phyloP scores from a whole-genome alignment of 1,284 basidiomycete species.

The Sporisorium iseilematis-ciliati region DNA sequence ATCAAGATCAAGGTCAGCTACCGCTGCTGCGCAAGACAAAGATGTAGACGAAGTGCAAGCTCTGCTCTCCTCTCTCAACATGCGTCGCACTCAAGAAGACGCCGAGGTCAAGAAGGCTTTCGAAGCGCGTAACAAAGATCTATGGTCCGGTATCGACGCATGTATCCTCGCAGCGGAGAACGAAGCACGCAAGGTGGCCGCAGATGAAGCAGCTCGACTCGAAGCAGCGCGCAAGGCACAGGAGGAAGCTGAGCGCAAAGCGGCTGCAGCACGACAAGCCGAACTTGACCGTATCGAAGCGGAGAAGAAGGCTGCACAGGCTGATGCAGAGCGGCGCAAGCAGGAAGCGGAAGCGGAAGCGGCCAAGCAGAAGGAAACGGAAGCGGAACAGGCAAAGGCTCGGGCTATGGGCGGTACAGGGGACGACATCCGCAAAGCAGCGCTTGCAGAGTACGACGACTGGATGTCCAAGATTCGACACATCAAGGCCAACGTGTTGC shows the following conservation, averaged over 20 bases:
- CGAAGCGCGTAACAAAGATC: constrained; percentile 58
- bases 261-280: constrained; percentile 51
- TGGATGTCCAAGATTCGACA: constrained; percentile 71
- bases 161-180: constrained; percentile 62
- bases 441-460: constrained; percentile 50
- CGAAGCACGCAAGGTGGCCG: constrained; percentile 43
- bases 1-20: constrained; percentile 12
- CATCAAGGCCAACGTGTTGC: constrained; percentile 82
- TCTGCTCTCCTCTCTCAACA: constrained; percentile 54
- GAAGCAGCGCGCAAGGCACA: constrained; percentile 53
- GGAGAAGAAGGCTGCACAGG: constrained; percentile 57
- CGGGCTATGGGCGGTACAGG: constrained; percentile 46
- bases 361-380: constrained; percentile 45
- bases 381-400: constrained; percentile 37
- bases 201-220: constrained; percentile 56
- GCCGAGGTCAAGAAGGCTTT: constrained; percentile 57
- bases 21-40: constrained; percentile 8
- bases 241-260: constrained; percentile 61
- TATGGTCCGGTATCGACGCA: constrained; percentile 66
- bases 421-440: constrained; percentile 44
- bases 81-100: constrained; percentile 55
- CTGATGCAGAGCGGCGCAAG: constrained; percentile 35
- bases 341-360: constrained; percentile 39
- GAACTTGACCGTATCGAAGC: constrained; percentile 57
- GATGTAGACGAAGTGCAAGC: constrained; percentile 58